Evolutionary conservation across 192 early-diverging fungal genomes (phyloP).

Genomic region (Pilaira anomala): DNA sequence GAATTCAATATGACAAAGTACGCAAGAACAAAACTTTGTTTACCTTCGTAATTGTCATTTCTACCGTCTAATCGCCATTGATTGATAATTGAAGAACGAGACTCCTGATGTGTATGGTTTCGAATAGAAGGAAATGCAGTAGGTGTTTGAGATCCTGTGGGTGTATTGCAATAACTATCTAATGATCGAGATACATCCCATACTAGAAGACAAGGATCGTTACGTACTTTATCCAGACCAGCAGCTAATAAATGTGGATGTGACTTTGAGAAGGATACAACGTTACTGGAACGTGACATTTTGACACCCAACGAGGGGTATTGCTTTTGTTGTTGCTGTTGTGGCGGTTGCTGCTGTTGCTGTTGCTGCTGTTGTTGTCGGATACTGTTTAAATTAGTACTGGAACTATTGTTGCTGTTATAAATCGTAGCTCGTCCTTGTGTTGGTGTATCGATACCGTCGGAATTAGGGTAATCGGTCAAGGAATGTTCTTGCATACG

Average conservation of each 20-base stretch:
- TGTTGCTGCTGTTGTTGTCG: constrained; percentile 4
- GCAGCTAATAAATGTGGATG: constrained; percentile 57
- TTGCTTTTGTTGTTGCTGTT: constrained; percentile 16
- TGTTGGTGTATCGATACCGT: constrained; percentile 17
- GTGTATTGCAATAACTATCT: constrained; percentile 28
- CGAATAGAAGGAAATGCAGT: not conserved
- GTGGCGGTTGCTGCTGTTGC: too few relatives aligned
- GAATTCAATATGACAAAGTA: not conserved
- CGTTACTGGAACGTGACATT: constrained; percentile 64
- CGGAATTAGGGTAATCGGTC: constrained; percentile 16
- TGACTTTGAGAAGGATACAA: constrained; percentile 67
- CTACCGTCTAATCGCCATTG: constrained; percentile 7
- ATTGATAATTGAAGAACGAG: not conserved
- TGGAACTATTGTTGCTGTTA: not conserved
- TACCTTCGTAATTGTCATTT: constrained; percentile 18
- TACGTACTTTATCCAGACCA: constrained; percentile 73
- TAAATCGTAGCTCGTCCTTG: constrained; percentile 4
- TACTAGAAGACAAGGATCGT: constrained; percentile 66
- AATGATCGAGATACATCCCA: constrained; percentile 69
- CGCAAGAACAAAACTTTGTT: too few relatives aligned
- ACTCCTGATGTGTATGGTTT: not conserved
- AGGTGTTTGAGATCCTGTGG: constrained; percentile 18
- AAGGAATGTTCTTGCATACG: constrained; percentile 40
- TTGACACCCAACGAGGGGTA: constrained; percentile 47
- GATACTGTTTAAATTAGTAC: not conserved